Evolutionary conservation across 108 stramenopile genomes (phyloP).

Genomic region (Stephanodiscus triporus): DNA sequence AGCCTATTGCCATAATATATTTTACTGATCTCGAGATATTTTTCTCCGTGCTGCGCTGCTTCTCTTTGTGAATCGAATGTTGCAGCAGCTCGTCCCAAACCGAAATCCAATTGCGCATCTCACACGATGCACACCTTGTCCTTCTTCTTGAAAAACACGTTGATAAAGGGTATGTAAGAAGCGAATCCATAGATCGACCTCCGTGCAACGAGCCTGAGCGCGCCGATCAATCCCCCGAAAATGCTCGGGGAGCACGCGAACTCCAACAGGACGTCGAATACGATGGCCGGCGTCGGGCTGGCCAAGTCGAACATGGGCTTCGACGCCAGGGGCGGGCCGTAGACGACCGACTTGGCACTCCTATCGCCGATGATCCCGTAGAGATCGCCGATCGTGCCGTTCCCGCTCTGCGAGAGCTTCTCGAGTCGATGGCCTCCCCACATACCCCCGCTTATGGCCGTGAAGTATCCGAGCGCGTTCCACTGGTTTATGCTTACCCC

Average conservation of each 20-base stretch:
- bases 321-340: conserved; percentile 12
- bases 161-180: neutral
- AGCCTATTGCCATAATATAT: no score
- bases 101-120: no score
- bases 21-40: no score
- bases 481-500: conserved; percentile 12
- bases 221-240: conserved; percentile 5
- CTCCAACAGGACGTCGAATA: conserved; percentile 17
- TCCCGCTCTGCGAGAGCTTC: conserved; percentile 1
- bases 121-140: no score
- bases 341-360: conserved; percentile 20
- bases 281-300: conserved; percentile 10
- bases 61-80: no score
- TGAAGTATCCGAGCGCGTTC: conserved; percentile 18
- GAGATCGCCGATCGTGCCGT: conserved; percentile 21
- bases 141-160: neutral
- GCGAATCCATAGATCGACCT: neutral
- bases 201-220: neutral
- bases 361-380: conserved; percentile 10
- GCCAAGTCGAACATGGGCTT: conserved; percentile 21
- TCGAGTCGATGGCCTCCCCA: conserved; percentile 31
- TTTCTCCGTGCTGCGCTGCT: no score
- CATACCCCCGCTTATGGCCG: conserved; percentile 2
- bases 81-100: no score
- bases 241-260: conserved; percentile 2